phyloP scores from a whole-genome alignment of 2,329 filamentous ascomycete genomes.

The Alternaria ventricosa region DNA sequence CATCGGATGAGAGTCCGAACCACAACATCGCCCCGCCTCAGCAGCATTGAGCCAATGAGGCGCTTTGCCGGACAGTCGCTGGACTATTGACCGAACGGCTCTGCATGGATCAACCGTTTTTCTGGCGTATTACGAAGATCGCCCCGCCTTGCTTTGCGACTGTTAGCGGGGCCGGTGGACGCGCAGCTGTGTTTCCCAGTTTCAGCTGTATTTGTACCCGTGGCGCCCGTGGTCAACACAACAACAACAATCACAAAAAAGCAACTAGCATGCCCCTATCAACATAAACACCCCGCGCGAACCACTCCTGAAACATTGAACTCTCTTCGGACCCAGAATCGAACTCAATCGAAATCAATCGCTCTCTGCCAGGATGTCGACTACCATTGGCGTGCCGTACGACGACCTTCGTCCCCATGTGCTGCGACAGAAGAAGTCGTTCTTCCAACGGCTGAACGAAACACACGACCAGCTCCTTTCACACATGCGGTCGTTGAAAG shows the following conservation, averaged over 20 bases:
- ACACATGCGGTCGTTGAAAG: conserved; percentile 17
- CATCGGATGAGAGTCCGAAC: conserved; percentile 3
- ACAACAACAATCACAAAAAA: conserved; percentile 12
- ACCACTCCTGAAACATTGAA: not conserved
- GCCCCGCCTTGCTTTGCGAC: conserved; percentile 13
- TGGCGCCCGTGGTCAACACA: conserved; percentile 1
- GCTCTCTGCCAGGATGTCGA: conserved; percentile 9
- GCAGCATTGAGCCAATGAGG: not conserved
- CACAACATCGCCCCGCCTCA: not conserved
- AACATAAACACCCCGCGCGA: conserved; percentile 9
- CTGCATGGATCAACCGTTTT: conserved; percentile 17
- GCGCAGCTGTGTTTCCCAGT: conserved; percentile 8
- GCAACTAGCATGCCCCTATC: conserved; percentile 3
- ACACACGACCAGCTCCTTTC: conserved; percentile 14
- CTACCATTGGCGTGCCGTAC: conserved; percentile 18
- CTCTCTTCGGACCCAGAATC: not conserved
- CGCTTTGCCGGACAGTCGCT: not conserved
- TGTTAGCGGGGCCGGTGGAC: conserved; percentile 6
- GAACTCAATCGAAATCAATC: not conserved
- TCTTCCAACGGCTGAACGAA: conserved; percentile 22
- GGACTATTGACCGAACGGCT: conserved; percentile 6
- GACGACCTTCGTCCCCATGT: conserved; percentile 14
- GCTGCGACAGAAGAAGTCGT: conserved; percentile 19
- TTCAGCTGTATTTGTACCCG: conserved; percentile 14
- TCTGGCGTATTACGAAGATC: conserved; percentile 7